Conservation (phyloP, 1,139 yeast species). For the Hemisphaericaspora xylofermentans region DNA sequence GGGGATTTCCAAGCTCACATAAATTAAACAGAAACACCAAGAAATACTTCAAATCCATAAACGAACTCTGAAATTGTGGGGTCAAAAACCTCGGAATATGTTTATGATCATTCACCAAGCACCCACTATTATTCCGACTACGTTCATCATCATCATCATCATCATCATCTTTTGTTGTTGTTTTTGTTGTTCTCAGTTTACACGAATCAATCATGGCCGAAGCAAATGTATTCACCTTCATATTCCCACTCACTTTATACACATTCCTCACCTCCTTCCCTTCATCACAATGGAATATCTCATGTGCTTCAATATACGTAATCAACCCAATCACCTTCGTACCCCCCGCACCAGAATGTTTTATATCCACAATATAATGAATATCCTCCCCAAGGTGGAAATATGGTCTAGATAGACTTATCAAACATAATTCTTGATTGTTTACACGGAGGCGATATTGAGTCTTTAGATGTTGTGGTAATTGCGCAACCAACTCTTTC, state of each 20-base stretch:
- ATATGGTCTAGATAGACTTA: constrained; percentile 40
- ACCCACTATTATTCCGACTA: constrained; percentile 9
- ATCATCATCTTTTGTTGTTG: no score
- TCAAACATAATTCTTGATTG: constrained; percentile 31
- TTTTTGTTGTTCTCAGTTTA: no score
- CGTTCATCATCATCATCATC: background rate
- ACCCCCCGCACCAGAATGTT: constrained; percentile 15
- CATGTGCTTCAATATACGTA: constrained; percentile 42
- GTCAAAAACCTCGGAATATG: constrained; percentile 34
- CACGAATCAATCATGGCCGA: constrained; percentile 24
- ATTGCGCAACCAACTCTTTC: constrained; percentile 22
- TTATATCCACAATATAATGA: constrained; percentile 32
- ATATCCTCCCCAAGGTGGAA: constrained; percentile 53
- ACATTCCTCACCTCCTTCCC: constrained; percentile 23
- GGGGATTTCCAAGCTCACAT: constrained; percentile 23
- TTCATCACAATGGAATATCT: constrained; percentile 27
- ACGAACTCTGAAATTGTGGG: constrained; percentile 38
- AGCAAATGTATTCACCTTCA: constrained; percentile 38
- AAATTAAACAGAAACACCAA: constrained; percentile 41
- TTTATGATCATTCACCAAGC: constrained; percentile 26
- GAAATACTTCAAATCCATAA: constrained; percentile 40
- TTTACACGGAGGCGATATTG: constrained; percentile 42
- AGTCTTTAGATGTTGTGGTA: constrained; percentile 34
- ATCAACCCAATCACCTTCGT: constrained; percentile 36
- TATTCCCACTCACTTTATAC: constrained; percentile 39